Conservation (phyloP, 2,329 filamentous ascomycete genomes). For the Penicillium sumatraense region DNA sequence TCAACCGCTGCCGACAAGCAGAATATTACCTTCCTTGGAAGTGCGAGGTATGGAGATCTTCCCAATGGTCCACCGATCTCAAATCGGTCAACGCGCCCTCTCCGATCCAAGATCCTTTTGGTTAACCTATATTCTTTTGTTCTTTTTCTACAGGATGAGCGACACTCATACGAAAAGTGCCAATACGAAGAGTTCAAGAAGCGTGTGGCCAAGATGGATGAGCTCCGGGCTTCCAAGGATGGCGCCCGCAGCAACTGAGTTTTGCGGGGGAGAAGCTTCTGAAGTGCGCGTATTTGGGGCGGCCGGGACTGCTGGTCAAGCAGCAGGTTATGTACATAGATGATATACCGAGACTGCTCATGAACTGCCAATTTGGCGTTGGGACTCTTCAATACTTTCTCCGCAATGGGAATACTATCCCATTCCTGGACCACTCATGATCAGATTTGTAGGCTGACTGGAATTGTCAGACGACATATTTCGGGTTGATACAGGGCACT, state of each 20-base stretch:
- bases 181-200: slow-evolving; percentile 99
- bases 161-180: slow-evolving; percentile 98
- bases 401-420: background rate
- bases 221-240: slow-evolving; percentile 83
- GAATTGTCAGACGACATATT: too few species aligned
- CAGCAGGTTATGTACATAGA: slow-evolving; percentile 46
- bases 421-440: background rate
- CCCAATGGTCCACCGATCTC: slow-evolving; percentile 2
- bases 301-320: slow-evolving; percentile 31
- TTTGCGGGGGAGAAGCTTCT: slow-evolving; percentile 19
- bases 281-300: slow-evolving; percentile 16
- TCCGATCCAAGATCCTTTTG: too few species aligned
- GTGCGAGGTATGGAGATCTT: slow-evolving; percentile 73
- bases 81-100: background rate
- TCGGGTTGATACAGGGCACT: too few species aligned
- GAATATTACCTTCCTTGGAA: slow-evolving; percentile 97
- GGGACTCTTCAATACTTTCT: slow-evolving; percentile 26
- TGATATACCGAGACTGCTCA: slow-evolving; percentile 41
- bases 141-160: slow-evolving; percentile 70
- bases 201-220: slow-evolving; percentile 97
- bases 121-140: slow-evolving; percentile 5
- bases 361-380: slow-evolving; percentile 41
- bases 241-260: slow-evolving; percentile 81
- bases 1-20: slow-evolving; percentile 91
- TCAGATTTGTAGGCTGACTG: background rate